Base-by-base conservation (phyloP, 768 basidiomycete genomes). In the Pleurotus platypus region DNA sequence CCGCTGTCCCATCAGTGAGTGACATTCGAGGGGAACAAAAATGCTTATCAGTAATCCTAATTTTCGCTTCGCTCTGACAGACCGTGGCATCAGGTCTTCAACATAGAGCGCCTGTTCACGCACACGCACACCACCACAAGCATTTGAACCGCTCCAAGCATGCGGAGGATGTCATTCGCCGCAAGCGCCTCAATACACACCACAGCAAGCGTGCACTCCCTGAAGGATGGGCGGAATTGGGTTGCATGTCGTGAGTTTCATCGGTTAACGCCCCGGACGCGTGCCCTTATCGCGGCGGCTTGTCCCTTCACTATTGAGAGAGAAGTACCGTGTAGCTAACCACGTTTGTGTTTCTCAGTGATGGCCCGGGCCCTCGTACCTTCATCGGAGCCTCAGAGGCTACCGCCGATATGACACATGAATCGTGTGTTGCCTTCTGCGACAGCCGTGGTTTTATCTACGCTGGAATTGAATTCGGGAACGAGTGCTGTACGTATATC, bases 401-500 rank as follows among this genome's bases (percentile, higher is more conserved):
- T n/a, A 56, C n/a, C 30, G 50, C 46, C 47, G 46, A 57, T 50
- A 58, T 51, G 51, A 51, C 55, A 48, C 53, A 50, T n/a, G 56
- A 61, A 54, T 22, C 45, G 13, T 56, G 55, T 20, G 47, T 46
- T 9, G 46, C 55, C 26, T 56, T 56, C 47, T 56, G 55, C 35
- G 45, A 37, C 20, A 42, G 38, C 38, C 15, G 42, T 24, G 55
- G 46, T 11, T 56, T 27, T 38, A 35, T 35, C 35, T 56, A 56
- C 40, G 55, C 55, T 20, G 55, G 55, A 12, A n/a, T 56, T 9
- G 55, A 56, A 48, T 56, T 13, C 18, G 47, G 43, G n/a, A 37
- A 48, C 15, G 55, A 56, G 30, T 56, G 55, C 55, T 56, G 55
- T 56, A 9, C n/a, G 45, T 20, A 11, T 20, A n/a, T 8, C 51